These are phyloP conservation scores for Breynia disticha DNA, from an alignment of 441 rosid species.

Conservation along the genomic window DNA sequence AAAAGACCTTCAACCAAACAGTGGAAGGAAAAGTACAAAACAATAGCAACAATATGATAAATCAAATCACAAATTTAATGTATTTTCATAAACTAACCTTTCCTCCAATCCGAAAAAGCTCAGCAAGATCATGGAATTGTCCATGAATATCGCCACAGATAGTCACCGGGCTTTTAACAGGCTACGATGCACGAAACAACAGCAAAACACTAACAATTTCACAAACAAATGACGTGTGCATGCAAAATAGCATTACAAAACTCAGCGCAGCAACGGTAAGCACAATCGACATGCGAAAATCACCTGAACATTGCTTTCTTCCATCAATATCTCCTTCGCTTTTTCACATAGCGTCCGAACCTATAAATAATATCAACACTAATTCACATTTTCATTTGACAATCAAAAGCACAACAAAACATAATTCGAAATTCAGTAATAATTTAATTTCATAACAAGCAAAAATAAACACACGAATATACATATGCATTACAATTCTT, in stretches of 20 bases:
- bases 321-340: constrained; percentile 73
- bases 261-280: too few species aligned
- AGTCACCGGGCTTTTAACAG: constrained; percentile 88
- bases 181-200: constrained; percentile 36
- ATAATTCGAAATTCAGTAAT: too few species aligned
- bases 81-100: constrained; percentile 37
- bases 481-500: too few species aligned
- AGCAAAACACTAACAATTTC: too few species aligned
- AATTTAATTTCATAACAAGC: too few species aligned
- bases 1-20: too few species aligned
- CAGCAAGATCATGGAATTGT: constrained; percentile 93
- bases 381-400: not conserved
- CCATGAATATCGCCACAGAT: constrained; percentile 91
- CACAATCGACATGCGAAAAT: not conserved
- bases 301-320: constrained; percentile 73
- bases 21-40: too few species aligned
- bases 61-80: not conserved
- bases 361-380: constrained; percentile 22
- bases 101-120: constrained; percentile 91
- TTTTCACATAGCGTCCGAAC: constrained; percentile 55
- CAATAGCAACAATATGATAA: not conserved
- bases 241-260: too few species aligned
- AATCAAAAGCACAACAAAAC: not conserved
- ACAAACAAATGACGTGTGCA: too few species aligned
- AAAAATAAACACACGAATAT: too few species aligned